A percentile compares a stretch with the other conserved stretches of the same genome.
Evolutionary conservation across 2,329 filamentous ascomycete species (phyloP).

Genomic region (Stemphylium lycopersici): DNA sequence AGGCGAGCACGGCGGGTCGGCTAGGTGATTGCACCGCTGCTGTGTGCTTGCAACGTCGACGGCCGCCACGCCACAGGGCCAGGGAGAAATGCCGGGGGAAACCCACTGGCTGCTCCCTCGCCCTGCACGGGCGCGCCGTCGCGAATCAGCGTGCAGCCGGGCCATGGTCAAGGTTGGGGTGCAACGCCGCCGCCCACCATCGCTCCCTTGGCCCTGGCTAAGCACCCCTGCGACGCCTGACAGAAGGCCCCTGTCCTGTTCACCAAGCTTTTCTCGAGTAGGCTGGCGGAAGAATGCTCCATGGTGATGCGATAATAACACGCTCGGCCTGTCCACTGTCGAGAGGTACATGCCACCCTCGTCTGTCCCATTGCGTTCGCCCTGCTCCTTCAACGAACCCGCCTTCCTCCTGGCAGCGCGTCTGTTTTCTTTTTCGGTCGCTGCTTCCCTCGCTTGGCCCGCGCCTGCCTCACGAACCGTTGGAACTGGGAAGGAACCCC

Average conservation of each 20-base stretch:
- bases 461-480: constrained; percentile 34
- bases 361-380: neutral
- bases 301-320: constrained; percentile 22
- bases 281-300: constrained; percentile 18
- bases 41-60: constrained; percentile 13
- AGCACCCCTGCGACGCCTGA: constrained; percentile 28
- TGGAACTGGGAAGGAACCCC: constrained; percentile 24
- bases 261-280: constrained; percentile 20
- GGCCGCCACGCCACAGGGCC: constrained; percentile 2
- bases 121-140: constrained; percentile 23
- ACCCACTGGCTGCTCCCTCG: constrained; percentile 18
- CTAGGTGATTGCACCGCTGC: constrained; percentile 16
- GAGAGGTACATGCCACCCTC: neutral
- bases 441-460: constrained; percentile 34
- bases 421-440: constrained; percentile 17
- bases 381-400: neutral
- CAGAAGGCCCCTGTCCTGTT: constrained; percentile 22
- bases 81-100: constrained; percentile 24
- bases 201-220: constrained; percentile 29
- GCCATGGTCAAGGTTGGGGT: constrained; percentile 16
- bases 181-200: constrained; percentile 29
- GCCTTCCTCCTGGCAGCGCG: constrained; percentile 2
- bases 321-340: constrained; percentile 6
- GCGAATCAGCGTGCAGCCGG: constrained; percentile 27
- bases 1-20: constrained; percentile 1